Evolutionary conservation across 2,329 filamentous ascomycete genomes (phyloP).

Genomic region (Penicillium sumatraense): DNA sequence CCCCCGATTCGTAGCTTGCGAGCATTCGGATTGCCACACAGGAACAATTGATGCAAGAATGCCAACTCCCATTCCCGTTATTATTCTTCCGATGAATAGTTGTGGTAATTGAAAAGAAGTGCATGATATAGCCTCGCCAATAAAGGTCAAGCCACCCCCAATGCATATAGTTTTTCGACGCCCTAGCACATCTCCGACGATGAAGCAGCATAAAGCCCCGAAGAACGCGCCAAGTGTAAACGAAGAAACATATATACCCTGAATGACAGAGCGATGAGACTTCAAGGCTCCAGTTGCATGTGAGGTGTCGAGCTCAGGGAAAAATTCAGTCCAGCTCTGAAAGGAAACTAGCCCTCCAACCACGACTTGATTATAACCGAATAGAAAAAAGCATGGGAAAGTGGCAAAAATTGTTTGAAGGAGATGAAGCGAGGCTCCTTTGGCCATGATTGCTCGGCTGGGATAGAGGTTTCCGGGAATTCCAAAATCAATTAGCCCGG

Average conservation of each 20-base stretch:
- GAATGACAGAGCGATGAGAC: conserved; percentile 2
- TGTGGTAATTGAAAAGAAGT: conserved; percentile 48
- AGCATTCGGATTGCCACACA: conserved; percentile 45
- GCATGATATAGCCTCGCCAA: conserved; percentile 48
- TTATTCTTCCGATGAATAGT: conserved; percentile 50
- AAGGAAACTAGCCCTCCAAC: conserved; percentile 26
- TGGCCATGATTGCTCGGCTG: neutral
- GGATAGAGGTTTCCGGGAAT: neutral
- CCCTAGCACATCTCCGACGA: conserved; percentile 7
- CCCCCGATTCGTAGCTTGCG: conserved; percentile 10
- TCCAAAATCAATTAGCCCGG: neutral
- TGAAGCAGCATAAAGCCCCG: neutral
- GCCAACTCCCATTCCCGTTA: conserved; percentile 49
- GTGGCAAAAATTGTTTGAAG: conserved; percentile 27
- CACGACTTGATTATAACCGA: conserved; percentile 32
- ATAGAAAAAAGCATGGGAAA: conserved; percentile 29
- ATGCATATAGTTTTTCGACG: conserved; percentile 3
- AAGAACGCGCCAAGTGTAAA: conserved; percentile 6
- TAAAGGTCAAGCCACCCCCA: conserved; percentile 6
- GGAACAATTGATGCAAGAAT: conserved; percentile 50
- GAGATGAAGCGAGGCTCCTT: neutral
- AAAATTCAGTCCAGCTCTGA: conserved; percentile 47
- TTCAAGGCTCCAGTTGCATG: conserved; percentile 14
- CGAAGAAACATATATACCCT: conserved; percentile 4
- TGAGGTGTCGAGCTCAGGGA: conserved; percentile 59